Conservation (phyloP, 2,329 filamentous ascomycete species). For the Metarhizium rileyi region DNA sequence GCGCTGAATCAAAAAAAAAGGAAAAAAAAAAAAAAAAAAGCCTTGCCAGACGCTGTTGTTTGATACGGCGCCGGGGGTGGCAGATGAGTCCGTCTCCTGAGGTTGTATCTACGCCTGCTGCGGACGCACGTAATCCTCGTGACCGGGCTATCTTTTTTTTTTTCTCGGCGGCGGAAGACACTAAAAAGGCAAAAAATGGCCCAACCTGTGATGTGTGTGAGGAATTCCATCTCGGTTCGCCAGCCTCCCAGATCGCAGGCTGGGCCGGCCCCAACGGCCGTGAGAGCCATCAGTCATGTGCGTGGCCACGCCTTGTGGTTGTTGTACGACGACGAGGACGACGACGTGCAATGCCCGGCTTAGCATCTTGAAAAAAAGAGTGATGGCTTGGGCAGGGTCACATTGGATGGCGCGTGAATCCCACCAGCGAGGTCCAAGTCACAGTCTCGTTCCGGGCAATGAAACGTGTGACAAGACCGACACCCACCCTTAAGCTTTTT, state of each 20-base stretch:
- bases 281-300: neutral
- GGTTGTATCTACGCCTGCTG: neutral
- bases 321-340: no score
- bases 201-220: neutral
- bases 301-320: neutral
- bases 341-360: neutral
- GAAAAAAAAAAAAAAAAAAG: no score
- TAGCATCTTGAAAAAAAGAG: neutral
- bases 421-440: neutral
- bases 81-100: neutral
- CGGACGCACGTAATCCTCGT: neutral
- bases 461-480: neutral
- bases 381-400: neutral
- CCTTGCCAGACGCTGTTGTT: neutral
- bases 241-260: neutral
- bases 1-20: neutral
- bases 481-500: neutral
- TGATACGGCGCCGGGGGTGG: neutral
- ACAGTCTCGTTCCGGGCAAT: neutral
- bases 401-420: slow-evolving; percentile 4
- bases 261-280: neutral
- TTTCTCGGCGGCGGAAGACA: neutral
- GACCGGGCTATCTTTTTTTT: neutral
- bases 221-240: neutral
- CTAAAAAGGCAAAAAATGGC: neutral